Evolutionary conservation across 2,329 filamentous ascomycete genomes (phyloP).

Genomic region (Colletotrichum sp.): DNA sequence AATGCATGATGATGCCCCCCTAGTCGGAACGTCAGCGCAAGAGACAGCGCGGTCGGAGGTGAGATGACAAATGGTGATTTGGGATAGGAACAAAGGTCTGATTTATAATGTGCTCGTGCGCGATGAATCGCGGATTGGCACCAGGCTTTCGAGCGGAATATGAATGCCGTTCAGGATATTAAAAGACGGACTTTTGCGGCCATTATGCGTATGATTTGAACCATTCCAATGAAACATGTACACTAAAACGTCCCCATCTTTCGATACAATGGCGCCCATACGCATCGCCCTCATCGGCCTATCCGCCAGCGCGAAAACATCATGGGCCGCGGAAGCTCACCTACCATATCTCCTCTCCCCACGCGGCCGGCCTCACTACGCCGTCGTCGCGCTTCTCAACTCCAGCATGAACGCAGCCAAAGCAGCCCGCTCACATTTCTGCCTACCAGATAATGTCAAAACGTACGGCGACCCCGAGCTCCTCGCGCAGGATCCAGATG

Average conservation of each 20-base stretch:
- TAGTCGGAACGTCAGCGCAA: background rate
- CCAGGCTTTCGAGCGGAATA: background rate
- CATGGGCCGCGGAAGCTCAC: conserved; percentile 62
- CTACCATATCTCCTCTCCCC: conserved; percentile 62
- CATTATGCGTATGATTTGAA: background rate
- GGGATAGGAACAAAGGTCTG: background rate
- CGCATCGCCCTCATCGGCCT: conserved; percentile 62
- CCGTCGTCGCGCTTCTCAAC: conserved; percentile 58
- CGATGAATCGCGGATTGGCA: background rate
- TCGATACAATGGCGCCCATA: conserved; percentile 35
- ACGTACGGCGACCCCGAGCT: conserved; percentile 54
- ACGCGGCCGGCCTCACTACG: conserved; percentile 44
- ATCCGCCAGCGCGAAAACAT: conserved; percentile 53
- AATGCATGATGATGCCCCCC: background rate
- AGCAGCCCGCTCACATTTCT: conserved; percentile 45
- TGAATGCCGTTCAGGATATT: background rate
- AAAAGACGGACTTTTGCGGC: background rate
- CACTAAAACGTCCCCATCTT: too few species aligned
- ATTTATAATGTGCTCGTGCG: background rate
- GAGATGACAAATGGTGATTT: background rate
- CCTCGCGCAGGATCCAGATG: conserved; percentile 50
- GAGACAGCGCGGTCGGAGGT: rapidly evolving
- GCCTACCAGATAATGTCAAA: conserved; percentile 42
- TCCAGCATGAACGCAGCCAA: conserved; percentile 48
- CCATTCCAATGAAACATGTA: too few species aligned